Base-by-base conservation (phyloP, 768 basidiomycete species). In the Podaxis carcinomalis region DNA sequence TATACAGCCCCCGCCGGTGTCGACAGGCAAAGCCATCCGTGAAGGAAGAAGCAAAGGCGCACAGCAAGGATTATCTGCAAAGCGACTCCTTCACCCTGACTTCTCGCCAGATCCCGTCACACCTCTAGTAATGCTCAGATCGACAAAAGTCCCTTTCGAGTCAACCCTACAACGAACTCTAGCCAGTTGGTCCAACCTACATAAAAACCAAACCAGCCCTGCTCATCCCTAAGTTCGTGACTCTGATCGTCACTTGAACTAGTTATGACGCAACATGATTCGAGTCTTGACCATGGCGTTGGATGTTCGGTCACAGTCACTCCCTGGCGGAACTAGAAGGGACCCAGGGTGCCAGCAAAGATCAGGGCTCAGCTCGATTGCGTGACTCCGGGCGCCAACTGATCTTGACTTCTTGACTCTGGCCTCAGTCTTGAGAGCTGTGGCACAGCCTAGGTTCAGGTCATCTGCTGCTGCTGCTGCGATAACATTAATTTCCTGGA, bases 161-260 rank as follows among this genome's bases (percentile, higher is more conserved):
- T 7, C 39, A 44, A 28, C 59, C 51, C 51, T 60, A 51, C 28
- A 36, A 21, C 35, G n/a, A 44, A 53, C 11, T 35, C 27, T 11
- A 46, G 32, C 21, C 42, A 21, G 42, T 19, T 44, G n/a, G 21
- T 5, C 47, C 32, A 60, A 32, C 46, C 51, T 27, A 27, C 27
- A 27, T 27, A 52, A 19, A 19, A 53, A 60, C 28, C 51, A 53
- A 60, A 53, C 59, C 59, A 23, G 11, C 42, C 42, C 32, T 14
- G 37, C n/a, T 11, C 51, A 44, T 60, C 51, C 51, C 59, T 53
- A 23, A 51, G 28, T 46, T 53, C 40, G 51, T 54, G 59, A 60
- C 49, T 13, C 9, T 59, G 51, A 52, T 51, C 25, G 58, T 59
- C 51, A 40, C 25, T 44, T 4, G 39, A 32, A 32, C 23, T 25